phyloP scores from a whole-genome alignment of 2,329 filamentous ascomycete genomes.

The Stagonosporopsis tanaceti region DNA sequence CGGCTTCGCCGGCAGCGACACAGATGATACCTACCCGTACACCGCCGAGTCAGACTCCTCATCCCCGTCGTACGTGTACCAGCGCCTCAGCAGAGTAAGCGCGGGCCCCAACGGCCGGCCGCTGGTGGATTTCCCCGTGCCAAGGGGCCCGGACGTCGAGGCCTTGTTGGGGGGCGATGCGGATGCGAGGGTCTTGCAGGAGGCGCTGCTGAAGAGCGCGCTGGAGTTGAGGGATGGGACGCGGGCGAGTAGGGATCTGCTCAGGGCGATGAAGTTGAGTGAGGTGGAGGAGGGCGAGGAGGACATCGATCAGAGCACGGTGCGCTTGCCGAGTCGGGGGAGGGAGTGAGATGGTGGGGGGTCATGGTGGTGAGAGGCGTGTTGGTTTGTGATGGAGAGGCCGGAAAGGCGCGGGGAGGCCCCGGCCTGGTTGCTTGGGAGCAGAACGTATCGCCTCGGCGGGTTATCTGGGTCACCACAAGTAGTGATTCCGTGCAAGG shows the following conservation, averaged over 20 bases:
- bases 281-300: slow-evolving; percentile 31
- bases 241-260: slow-evolving; percentile 39
- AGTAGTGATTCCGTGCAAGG: not conserved
- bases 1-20: slow-evolving; percentile 26
- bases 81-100: slow-evolving; percentile 34
- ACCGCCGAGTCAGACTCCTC: slow-evolving; percentile 25
- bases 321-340: slow-evolving; percentile 16
- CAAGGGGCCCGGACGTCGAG: slow-evolving; percentile 40
- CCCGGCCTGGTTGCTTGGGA: no score
- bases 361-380: not conserved
- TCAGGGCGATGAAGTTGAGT: slow-evolving; percentile 43
- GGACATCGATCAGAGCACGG: slow-evolving; percentile 20
- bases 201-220: slow-evolving; percentile 42
- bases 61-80: slow-evolving; percentile 12
- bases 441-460: not conserved
- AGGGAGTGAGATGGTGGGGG: not conserved
- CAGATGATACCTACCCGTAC: slow-evolving; percentile 37
- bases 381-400: not conserved
- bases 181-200: slow-evolving; percentile 31
- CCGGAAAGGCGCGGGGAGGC: no score
- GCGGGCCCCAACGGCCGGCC: slow-evolving; percentile 44
- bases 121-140: slow-evolving; percentile 46
- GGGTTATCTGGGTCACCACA: not conserved
- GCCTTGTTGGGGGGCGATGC: slow-evolving; percentile 30
- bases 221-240: slow-evolving; percentile 43